Percentiles rank a stretch among this genome's conserved stretches.
These are phyloP conservation scores for Penicillium malachiteum DNA, from an alignment of 495 filamentous ascomycete genomes.

Conservation along the genomic window DNA sequence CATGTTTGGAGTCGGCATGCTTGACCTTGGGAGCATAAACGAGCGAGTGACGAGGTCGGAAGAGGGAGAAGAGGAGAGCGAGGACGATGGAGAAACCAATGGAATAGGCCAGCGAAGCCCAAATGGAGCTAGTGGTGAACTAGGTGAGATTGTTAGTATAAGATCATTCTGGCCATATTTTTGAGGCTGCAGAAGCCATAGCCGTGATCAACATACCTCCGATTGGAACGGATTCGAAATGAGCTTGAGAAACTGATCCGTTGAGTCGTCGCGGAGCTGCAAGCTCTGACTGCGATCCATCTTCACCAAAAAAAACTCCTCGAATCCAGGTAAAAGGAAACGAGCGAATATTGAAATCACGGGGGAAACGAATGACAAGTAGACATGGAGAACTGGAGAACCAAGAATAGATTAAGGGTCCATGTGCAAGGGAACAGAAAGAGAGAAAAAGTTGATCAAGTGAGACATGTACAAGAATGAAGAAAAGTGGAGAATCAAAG, in stretches of 20 bases:
- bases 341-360: slow-evolving; percentile 4
- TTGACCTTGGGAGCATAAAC: slow-evolving; percentile 96
- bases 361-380: background rate
- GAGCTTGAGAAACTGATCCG: slow-evolving; percentile 45
- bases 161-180: background rate
- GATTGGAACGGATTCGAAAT: slow-evolving; percentile 51
- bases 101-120: slow-evolving; percentile 81
- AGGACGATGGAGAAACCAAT: slow-evolving; percentile 69
- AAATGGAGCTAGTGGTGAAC: slow-evolving; percentile 65
- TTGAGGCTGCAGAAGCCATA: background rate
- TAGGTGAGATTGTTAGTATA: slow-evolving; percentile 22
- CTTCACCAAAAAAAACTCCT: slow-evolving; percentile 11
- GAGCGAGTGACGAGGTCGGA: slow-evolving; percentile 84
- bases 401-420: slow-evolving; percentile 1
- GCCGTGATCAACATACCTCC: slow-evolving; percentile 28
- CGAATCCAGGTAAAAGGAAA: slow-evolving; percentile 13
- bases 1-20: slow-evolving; percentile 86
- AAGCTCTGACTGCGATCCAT: slow-evolving; percentile 36
- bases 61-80: slow-evolving; percentile 76
- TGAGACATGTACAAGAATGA: slow-evolving; percentile 5
- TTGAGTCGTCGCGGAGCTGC: slow-evolving; percentile 13
- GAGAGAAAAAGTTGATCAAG: background rate
- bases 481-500: background rate
- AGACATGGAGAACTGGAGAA: background rate
- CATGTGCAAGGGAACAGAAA: background rate